Percentiles rank a stretch among this genome's conserved stretches.
Conservation (phyloP, 2,329 filamentous ascomycete species). For the Cercospora sp. region DNA sequence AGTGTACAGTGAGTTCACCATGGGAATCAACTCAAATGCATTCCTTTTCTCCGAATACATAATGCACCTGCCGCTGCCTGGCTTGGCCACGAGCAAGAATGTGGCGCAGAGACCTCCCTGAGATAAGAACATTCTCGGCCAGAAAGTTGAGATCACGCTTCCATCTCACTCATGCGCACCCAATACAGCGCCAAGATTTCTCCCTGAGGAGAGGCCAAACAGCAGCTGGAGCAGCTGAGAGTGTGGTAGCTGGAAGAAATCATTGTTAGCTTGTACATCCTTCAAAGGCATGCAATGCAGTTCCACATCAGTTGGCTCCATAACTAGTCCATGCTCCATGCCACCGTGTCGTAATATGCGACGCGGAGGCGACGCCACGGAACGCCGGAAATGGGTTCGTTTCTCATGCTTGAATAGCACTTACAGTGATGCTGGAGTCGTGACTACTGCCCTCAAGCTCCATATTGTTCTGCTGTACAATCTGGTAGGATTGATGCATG, state of each 20-base stretch:
- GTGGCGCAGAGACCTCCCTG: neutral
- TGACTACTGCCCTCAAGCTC: conserved; percentile 59
- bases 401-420: conserved; percentile 16
- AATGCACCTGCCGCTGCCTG: neutral
- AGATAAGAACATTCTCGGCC: neutral
- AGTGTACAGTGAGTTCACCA: neutral
- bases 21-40: neutral
- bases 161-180: neutral
- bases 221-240: conserved; percentile 34
- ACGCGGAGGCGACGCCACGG: neutral
- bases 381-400: neutral
- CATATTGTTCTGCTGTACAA: conserved; percentile 63
- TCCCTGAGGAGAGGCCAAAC: conserved; percentile 22
- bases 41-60: neutral
- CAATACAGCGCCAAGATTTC: neutral
- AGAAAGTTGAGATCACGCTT: neutral
- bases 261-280: neutral
- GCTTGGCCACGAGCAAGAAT: neutral
- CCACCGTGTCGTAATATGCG: neutral
- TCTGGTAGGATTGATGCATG: conserved; percentile 62
- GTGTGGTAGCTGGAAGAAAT: conserved; percentile 29
- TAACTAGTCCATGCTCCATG: neutral
- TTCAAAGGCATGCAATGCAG: neutral
- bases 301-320: neutral
- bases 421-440: conserved; percentile 57